A percentile compares a stretch with the other conserved stretches of the same genome.
Conservation (phyloP, 1,139 yeast genomes). For the Debaryomycetaceae sp. region DNA sequence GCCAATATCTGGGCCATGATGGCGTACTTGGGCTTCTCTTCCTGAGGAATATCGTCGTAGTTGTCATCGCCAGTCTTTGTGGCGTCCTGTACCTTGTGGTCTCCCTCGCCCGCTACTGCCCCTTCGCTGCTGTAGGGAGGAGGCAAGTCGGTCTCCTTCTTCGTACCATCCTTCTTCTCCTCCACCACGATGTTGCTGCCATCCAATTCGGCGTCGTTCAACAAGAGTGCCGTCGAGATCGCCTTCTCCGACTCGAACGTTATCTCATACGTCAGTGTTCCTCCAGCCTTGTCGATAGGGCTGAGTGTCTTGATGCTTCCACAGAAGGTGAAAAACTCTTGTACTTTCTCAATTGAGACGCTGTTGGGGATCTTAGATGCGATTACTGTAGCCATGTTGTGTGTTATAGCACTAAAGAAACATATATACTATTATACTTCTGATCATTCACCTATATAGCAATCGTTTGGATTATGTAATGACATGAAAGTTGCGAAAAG, state of each 20-base stretch:
- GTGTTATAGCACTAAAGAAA: background rate
- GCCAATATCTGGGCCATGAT: conserved; percentile 74
- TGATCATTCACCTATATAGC: background rate
- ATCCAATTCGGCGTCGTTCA: conserved; percentile 72
- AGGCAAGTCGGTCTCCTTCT: conserved; percentile 4
- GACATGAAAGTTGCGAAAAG: background rate
- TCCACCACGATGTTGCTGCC: conserved; percentile 52
- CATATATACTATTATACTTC: background rate
- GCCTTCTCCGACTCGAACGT: conserved; percentile 60
- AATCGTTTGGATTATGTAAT: background rate
- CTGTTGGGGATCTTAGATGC: conserved; percentile 60
- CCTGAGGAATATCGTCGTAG: conserved; percentile 62
- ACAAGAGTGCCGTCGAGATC: conserved; percentile 65
- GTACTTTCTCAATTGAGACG: conserved; percentile 53
- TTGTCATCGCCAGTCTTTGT: conserved; percentile 27
- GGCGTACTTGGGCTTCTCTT: conserved; percentile 73
- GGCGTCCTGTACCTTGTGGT: conserved; percentile 21
- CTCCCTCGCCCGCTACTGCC: conserved; percentile 10
- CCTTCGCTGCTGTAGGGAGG: conserved; percentile 9
- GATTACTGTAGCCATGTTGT: conserved; percentile 40
- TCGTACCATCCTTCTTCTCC: conserved; percentile 23
- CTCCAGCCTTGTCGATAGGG: conserved; percentile 24
- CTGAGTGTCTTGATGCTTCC: conserved; percentile 57
- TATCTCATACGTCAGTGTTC: conserved; percentile 43
- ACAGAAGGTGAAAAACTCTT: conserved; percentile 73